Conservation (phyloP, 768 basidiomycete species). For the Gloeostereum incarnatum region DNA sequence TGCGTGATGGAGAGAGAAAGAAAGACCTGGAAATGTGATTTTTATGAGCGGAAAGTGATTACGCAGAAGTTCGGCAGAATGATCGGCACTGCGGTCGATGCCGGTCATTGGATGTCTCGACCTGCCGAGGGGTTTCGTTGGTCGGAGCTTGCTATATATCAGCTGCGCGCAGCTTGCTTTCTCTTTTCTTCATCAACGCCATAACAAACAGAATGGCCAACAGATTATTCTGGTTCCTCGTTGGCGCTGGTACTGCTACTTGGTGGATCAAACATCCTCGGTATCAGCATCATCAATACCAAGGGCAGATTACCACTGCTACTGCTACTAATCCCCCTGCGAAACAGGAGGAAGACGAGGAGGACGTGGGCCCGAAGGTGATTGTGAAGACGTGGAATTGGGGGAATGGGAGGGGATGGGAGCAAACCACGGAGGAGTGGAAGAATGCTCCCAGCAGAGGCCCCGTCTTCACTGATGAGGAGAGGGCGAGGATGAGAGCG, state of each 20-base stretch:
- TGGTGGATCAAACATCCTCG: not conserved
- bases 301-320: not conserved
- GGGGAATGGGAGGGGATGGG: not conserved
- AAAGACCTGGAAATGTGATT: not conserved
- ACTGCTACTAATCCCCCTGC: not conserved
- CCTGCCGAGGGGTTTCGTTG: not conserved
- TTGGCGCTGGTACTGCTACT: not conserved
- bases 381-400: not conserved
- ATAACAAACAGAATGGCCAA: not conserved
- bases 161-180: no score
- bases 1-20: not conserved
- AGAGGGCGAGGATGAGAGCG: not conserved
- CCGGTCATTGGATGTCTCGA: not conserved
- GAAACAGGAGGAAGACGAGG: not conserved
- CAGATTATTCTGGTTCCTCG: not conserved
- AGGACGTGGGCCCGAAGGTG: no score
- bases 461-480: no score
- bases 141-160: not conserved
- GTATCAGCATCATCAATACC: not conserved
- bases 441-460: no score
- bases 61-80: not conserved
- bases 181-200: not conserved
- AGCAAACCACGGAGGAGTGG: not conserved
- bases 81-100: not conserved
- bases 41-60: not conserved